Evolutionary conservation across 2,329 filamentous ascomycete species (phyloP), one percentile per base, ranked within the genome.

Genomic region (Scorias spongiosa): DNA sequence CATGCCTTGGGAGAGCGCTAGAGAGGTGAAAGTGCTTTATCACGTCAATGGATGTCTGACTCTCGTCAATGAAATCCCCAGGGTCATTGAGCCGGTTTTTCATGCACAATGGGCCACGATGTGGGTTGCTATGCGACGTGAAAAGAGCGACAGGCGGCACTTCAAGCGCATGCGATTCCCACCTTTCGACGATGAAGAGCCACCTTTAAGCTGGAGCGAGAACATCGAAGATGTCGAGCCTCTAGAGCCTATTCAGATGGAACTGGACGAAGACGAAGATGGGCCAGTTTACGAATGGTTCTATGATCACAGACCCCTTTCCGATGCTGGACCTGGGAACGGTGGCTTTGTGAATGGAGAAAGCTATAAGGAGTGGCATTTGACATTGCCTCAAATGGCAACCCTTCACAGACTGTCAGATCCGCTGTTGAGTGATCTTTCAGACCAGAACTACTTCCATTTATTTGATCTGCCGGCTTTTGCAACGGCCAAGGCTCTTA

Each of bases 91-190:
- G 61, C 91, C 91, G 0, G 84, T 98, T 3, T 98, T 93, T 64
- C 88, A 95, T 61, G 91, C 91, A 45, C 91, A 98, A 63, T 98
- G 91, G 91, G 91, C 91, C 10, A 93, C 89, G 44, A 98, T 98
- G 91, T 98, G 91, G 91, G 81, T 93, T 20, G 86, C 84, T 39
- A 98, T 98, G 91, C 80, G 91, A 55, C 83, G 93, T 55, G 91
- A 98, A 62, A 98, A 98, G 72, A 91, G 87, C 59, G 91, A 98
- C 58, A 73, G 91, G 63, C 72, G 89, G 59, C 78, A 96, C 55
- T 98, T 98, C 73, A 98, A 98, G 71, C 80, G 91, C 51, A 98
- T 98, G 91, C 80, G 93, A 54, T 98, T 98, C 56, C 91, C 91
- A 14, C 93, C 93, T 0, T 98, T 98, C 54, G 91, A 98, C 54